Base-by-base conservation (phyloP, 495 filamentous ascomycete genomes). In the Evernia prunastri region DNA sequence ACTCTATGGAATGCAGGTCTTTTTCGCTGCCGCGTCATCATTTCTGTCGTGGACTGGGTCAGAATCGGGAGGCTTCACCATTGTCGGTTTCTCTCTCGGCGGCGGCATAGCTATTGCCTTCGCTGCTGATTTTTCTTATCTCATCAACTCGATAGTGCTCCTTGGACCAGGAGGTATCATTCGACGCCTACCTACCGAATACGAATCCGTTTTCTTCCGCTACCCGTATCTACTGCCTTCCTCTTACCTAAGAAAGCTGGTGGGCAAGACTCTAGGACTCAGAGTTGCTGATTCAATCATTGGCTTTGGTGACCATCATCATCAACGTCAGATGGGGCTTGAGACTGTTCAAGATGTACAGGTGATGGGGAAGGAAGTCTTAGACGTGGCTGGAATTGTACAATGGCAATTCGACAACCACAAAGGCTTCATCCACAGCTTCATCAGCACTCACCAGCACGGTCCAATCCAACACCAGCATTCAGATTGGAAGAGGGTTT, bases 361-460 rank as follows among this genome's bases (percentile, higher is more conserved):
- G 4, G 68, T 69, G 66, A 29, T 7, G 18, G 23, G 2, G 37
- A 51, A 59, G 73, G 60, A 58, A 70, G 71, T n/a, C 33, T 51
- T 56, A 23, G 35, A 66, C 40, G n/a, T 86, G 4, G 71, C 76
- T 39, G 69, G 69, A 6, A 78, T 79, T 29, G 76, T 84, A 63
- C 67, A 73, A 25, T 88, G 84, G 84, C 82, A 87, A 68, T 66
- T 83, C n/a, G 70, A 71, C 12, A 66, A 76, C 42, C 83, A 88
- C 66, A 54, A 72, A 23, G 86, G 85, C 11, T 88, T 82, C 65
- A 69, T 84, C 10, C 72, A 70, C 13, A 76, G 80, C 36, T 87
- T 86, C 66, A 75, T 84, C 67, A 80, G 76, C 67, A 81, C 77
- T 20, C 82, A 86, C 33, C 71, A 76, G 27, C 67, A 81, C 60